Evolutionary conservation across 2,329 filamentous ascomycete species (phyloP), one percentile per base, ranked within the genome.

Genomic region (Catunica adiposa): DNA sequence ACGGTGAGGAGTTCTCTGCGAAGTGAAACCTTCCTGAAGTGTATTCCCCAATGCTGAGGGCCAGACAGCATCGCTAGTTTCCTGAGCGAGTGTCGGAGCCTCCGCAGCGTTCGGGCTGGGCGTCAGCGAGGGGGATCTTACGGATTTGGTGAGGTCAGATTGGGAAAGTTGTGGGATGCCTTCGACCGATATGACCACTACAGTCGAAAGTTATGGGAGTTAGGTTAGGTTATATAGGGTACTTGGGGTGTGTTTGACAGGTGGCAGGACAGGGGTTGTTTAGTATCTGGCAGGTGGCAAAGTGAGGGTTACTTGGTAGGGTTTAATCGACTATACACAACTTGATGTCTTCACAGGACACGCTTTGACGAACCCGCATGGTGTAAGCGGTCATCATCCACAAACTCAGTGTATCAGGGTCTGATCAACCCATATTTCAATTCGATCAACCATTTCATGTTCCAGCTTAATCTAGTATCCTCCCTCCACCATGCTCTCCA

Each of bases 1-100:
- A 81, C 77, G 80, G 79, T 78, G 79, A 77, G 79, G 74, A 80
- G 72, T 67, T 68, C 79, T 82, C 77, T 83, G 80, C 79, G 80
- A 78, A 81, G 80, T 83, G 77, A 83, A 70, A 57, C 80, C 80
- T 82, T 79, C 75, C 80, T 83, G 73, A 79, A 82, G 79, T 64
- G 66, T 83, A 64, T 71, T 78, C 77, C 78, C 76, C 80, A 46
- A 77, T 79, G 76, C 80, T 81, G 77, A 83, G 69, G 78, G 73
- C 69, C 69, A 67, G 65, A 69, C 73, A 79, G 73, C 68, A 74
- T 83, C 80, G 77, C 74, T 72, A 75, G 80, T 75, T 83, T 68
- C 80, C 80, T 75, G 64, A 73, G 73, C 75, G 79, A 83, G 79
- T 82, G 77, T 73, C 69, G 64, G 51, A 51, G 51, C 73, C 78